Evolutionary conservation across 495 filamentous ascomycete species (phyloP).

Genomic region (Penicillium roqueforti): DNA sequence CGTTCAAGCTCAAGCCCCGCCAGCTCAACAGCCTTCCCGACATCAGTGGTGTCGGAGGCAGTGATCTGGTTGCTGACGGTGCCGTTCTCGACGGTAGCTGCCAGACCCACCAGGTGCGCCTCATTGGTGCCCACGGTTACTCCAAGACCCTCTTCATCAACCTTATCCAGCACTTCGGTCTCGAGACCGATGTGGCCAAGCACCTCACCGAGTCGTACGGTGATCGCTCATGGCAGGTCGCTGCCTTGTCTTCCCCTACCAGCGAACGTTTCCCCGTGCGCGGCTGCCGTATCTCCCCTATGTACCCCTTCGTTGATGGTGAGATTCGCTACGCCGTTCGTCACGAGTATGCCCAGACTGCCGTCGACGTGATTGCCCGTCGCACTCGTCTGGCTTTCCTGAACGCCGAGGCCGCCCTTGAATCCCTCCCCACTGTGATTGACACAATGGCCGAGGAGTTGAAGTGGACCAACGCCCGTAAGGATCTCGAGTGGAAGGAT

Average conservation of each 20-base stretch:
- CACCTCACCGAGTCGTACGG: conserved; percentile 88
- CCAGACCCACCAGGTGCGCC: conserved; percentile 84
- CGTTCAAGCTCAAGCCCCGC: conserved; percentile 65
- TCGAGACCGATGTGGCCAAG: conserved; percentile 92
- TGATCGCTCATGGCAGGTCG: conserved; percentile 94
- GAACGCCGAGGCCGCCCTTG: conserved; percentile 91
- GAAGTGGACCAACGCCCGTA: conserved; percentile 70
- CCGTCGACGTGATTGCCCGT: conserved; percentile 84
- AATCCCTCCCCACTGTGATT: conserved; percentile 82
- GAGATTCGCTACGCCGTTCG: conserved; percentile 87
- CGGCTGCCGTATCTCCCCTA: conserved; percentile 70
- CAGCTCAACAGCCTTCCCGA: conserved; percentile 59
- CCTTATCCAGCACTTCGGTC: conserved; percentile 92
- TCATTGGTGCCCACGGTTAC: conserved; percentile 92
- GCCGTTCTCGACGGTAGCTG: conserved; percentile 77
- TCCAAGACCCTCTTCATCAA: conserved; percentile 97
- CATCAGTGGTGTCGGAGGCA: conserved; percentile 70
- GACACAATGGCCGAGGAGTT: conserved; percentile 91
- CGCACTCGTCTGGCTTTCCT: conserved; percentile 87
- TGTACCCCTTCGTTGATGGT: conserved; percentile 97
- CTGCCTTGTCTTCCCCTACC: conserved; percentile 75
- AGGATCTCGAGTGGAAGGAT: conserved; percentile 83
- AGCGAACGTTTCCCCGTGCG: conserved; percentile 82
- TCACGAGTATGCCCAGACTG: conserved; percentile 93
- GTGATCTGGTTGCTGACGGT: conserved; percentile 61